Base-by-base conservation (phyloP, 2,329 filamentous ascomycete species). In the Fusarium beomiforme region DNA sequence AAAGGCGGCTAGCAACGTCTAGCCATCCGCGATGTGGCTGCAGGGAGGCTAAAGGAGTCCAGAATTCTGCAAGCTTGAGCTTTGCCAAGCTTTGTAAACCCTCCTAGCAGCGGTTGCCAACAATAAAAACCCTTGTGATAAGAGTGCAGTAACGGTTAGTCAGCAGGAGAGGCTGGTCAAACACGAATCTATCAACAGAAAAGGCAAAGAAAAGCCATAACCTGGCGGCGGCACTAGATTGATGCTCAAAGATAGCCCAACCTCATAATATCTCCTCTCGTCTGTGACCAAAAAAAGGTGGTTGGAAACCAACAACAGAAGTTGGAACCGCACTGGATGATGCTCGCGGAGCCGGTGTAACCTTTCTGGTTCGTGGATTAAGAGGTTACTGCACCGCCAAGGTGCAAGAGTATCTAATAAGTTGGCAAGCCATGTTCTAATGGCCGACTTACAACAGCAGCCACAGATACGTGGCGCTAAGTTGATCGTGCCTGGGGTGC, bases 401-500 rank as follows among this genome's bases (percentile, higher is more conserved):
- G n/a, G 47, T 21, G 26, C 26, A 29, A 34, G 36, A 59, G 17
- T 19, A 23, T 23, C 24, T 16, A 31, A 21, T 16, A 31, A 21
- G 33, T 34, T 23, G 23, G 36, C 17, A 57, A 34, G 17, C 8
- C 31, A 37, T 51, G 47, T 17, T 34, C 16, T 49, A 36, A 42
- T 21, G 47, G 29, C 23, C 23, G 29, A 67, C 42, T 62, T 44
- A 29, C 29, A 63, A 39, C 16, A 54, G n/a, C 67, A 24, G 26
- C 39, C 24, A 64, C 43, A 63, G 31, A 39, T 24, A 31, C 16
- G 36, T 44, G 59, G 26, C 51, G 43, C 43, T 44, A 47, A 49
- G 44, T 54, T 31, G 57, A 44, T 61, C 39, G 34, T 43, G 46
- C 61, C 69, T 65, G 67, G 73, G 69, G 71, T 53, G 51, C 5